Base-by-base conservation (phyloP, 495 filamentous ascomycete species). In the Penicillium herquei region DNA sequence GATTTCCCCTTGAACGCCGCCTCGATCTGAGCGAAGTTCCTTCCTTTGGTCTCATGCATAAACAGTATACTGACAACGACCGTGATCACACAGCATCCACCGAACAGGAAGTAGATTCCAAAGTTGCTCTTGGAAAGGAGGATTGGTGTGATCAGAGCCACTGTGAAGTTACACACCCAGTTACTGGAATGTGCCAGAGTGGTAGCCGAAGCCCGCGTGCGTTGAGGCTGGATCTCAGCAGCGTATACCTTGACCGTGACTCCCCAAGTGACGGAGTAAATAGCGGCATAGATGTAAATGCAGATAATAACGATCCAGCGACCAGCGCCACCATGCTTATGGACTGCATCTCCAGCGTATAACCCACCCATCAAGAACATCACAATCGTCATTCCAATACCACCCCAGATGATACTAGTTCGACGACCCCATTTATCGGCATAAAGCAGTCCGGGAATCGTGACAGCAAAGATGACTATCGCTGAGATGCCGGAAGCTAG, bases 91-190 rank as follows among this genome's bases (percentile, higher is more conserved):
- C 77, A 66, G 42, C 70, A 75, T 8, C 72, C 67, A 18, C 81
- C 85, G 52, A 84, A 87, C 6, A 87, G 62, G 49, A 87, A 87
- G 59, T 87, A 88, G 0, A 78, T 77, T 1, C 81, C 83, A 37
- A 66, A 86, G 6, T 73, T 75, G 6, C 76, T 83, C 5, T 74
- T 75, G 0, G 79, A 77, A 13, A 89, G 70, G 10, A 90, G 69
- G 9, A 87, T 78, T 0, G 86, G 87, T 0, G 85, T 85, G 5
- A 78, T 76, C 45, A 88, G 74, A 2, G 85, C 86, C 1, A 88
- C 78, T 13, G 87, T 59, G 64, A 81, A 88, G 59, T 88, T 88
- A 10, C 72, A 58, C 11, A 73, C 34, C 78, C 79, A 83, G 52
- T 84, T 83, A 35, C 71, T 71, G 7, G 73, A 71, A 57, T 83